phyloP scores from a whole-genome alignment of 2,329 filamentous ascomycete genomes.

The Huntiella savannae region DNA sequence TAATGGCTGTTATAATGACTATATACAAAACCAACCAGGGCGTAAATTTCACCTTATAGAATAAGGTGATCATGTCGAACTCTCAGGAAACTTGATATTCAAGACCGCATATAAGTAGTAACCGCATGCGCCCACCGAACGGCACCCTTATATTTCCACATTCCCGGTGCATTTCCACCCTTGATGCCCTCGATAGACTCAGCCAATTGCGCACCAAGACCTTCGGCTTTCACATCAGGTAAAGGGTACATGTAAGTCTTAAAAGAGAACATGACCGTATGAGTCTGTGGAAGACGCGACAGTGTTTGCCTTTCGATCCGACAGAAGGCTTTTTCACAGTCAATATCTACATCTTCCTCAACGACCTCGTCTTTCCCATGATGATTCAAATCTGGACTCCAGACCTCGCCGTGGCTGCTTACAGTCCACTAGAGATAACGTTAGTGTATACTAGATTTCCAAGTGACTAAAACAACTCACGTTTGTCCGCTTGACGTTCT shows the following conservation, averaged over 20 bases:
- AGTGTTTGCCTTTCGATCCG: slow-evolving; percentile 34
- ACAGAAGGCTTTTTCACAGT: slow-evolving; percentile 22
- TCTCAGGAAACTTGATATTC: background rate
- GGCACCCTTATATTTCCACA: slow-evolving; percentile 34
- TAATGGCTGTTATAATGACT: no score
- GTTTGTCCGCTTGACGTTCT: slow-evolving; percentile 30
- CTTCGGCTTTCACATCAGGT: slow-evolving; percentile 28
- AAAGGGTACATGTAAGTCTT: slow-evolving; percentile 35
- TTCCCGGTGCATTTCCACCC: slow-evolving; percentile 31
- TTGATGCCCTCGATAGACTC: slow-evolving; percentile 34
- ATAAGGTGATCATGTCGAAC: background rate
- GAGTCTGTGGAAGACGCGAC: slow-evolving; percentile 27
- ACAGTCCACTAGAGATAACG: slow-evolving; percentile 26
- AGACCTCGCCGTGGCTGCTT: slow-evolving; percentile 25
- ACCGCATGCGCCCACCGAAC: slow-evolving; percentile 28
- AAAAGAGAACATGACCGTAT: slow-evolving; percentile 33
- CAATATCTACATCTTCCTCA: slow-evolving; percentile 20
- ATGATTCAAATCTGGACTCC: slow-evolving; percentile 22
- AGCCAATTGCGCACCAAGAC: slow-evolving; percentile 26
- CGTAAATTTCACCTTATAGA: background rate
- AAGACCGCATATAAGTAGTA: slow-evolving; percentile 26
- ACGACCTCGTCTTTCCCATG: slow-evolving; percentile 18
- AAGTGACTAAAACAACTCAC: slow-evolving; percentile 17
- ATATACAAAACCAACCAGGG: no score
- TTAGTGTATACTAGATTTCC: background rate